phyloP scores from a whole-genome alignment of 192 early-diverging fungal genomes.

The Coemansia sp. region DNA sequence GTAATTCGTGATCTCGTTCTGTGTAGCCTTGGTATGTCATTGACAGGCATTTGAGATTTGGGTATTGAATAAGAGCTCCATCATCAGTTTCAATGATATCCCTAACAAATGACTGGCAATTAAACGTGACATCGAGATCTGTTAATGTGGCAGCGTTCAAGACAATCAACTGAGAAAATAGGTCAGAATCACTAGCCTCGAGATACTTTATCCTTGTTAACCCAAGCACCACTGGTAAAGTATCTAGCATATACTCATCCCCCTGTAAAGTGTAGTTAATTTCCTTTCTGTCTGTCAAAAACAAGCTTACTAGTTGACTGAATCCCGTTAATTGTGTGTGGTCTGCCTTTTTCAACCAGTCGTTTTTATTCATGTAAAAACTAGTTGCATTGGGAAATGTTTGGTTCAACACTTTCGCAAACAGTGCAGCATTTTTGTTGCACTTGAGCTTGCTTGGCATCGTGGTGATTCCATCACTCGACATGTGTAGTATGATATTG shows the following conservation, averaged over 20 bases:
- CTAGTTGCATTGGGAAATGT: neutral
- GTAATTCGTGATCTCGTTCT: neutral
- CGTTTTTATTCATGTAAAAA: neutral
- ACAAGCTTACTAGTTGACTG: neutral
- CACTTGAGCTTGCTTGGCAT: neutral
- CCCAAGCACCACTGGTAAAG: neutral
- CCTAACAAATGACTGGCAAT: neutral
- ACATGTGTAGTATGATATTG: neutral
- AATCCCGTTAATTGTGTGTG: neutral
- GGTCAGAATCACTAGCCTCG: neutral
- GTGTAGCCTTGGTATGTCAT: neutral
- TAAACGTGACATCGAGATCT: neutral
- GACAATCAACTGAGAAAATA: neutral
- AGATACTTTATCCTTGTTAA: neutral
- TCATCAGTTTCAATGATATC: neutral
- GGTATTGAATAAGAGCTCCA: neutral
- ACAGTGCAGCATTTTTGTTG: neutral
- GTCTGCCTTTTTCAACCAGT: neutral
- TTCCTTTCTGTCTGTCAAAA: neutral
- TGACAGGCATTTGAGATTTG: neutral
- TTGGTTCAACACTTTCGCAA: neutral
- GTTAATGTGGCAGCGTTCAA: neutral
- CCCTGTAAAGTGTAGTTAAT: neutral
- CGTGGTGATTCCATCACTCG: neutral
- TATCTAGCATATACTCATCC: neutral